Base-by-base conservation (phyloP, 106 monocot species). In the Dendrobium officinale region DNA sequence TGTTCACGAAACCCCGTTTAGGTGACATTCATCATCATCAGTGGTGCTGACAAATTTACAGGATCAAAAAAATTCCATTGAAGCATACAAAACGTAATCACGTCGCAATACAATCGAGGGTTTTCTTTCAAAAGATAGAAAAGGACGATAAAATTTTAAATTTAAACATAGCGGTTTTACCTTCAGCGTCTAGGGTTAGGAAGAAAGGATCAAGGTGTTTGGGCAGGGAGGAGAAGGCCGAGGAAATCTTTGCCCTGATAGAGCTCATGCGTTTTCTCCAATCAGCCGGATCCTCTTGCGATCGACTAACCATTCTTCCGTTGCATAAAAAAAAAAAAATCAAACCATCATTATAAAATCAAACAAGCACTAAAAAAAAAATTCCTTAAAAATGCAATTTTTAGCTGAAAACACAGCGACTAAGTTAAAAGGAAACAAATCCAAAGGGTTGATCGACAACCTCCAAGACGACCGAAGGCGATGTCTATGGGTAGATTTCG, bases 401-500 rank as follows among this genome's bases (percentile, higher is more conserved):
- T 33, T 18, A 22, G 26, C 19, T n/a, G 59, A 78, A 31, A 51
- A 77, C 11, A 29, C 47, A 54, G 49, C 47, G 45, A 48, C 17
- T 4, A 67, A 81, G 80, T 58, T 42, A 33, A 55, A 11, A 67
- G 4, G 37, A 70, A 33, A 33, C 70, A 70, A 70, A 70, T 70
- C n/a, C 11, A 4, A 37, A 70, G 61, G 33, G 22, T 78, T 54
- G 18, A 42, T 55, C 20, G 55, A 68, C n/a, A 51, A 97, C 96
- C 96, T 87, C 90, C 94, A 24, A 99, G 95, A 67, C 98, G 95
- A 74, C 86, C 64, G 87, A 92, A 95, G 55, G 98, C 91, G 81
- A 99, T 99, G 80, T 99, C 98, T 75, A 99, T 95, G 27, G 98
- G 98, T 49, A 99, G 95, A 80, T 85, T 91, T 1, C 88, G 86